Evolutionary conservation across 1,284 basidiomycete species (phyloP), one percentile per base, ranked within the genome.

Genomic region (Trichosporon ovoides): DNA sequence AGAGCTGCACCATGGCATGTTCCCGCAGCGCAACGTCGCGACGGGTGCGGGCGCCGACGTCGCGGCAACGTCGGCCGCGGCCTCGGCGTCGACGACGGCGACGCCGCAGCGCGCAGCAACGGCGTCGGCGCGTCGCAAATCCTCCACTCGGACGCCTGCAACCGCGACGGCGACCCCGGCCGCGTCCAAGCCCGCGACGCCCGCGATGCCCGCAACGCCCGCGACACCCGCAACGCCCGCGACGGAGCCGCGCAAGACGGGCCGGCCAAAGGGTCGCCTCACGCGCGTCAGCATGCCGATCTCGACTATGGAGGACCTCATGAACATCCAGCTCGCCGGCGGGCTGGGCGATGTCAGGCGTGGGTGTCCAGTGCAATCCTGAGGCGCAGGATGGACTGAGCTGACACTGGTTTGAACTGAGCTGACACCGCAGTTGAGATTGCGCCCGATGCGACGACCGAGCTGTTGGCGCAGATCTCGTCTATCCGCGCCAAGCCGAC

Each of bases 381-480:
- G 9, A 43, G 19, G 9, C 7, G 20, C 11, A 3, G 38, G 3
- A 22, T 3, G 13, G 13, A 7, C n/a, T n/a, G 7, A 24, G 6
- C 40, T n/a, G 9, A 19, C 14, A n/a, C 12, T 38, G 11, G 14
- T n/a, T 40, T 36, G 13, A 10, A 3, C 6, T 24, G 2, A 40
- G 24, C 19, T 53, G 38, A 35, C 7, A 59, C 59, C 12, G 6
- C 57, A 64, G 62, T 64, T 31, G 60, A 59, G 37, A 58, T 64
- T 4, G 49, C 63, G 1, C 33, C 35, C 9, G 50, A 56, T 34
- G 63, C 63, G 3, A 56, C 55, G 20, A 31, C 40, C 14, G 63
- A 64, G 13, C 56, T 64, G 14, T 46, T 61, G 16, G 57, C 48
- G 2, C 57, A 58, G 19, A 58, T 64, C 22, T 36, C 57, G 1